Percentiles rank a stretch among this genome's conserved stretches.
Evolutionary conservation across 176 grass and related monocot species (phyloP).

Genomic region (barley (Hordeum vulgare)): DNA sequence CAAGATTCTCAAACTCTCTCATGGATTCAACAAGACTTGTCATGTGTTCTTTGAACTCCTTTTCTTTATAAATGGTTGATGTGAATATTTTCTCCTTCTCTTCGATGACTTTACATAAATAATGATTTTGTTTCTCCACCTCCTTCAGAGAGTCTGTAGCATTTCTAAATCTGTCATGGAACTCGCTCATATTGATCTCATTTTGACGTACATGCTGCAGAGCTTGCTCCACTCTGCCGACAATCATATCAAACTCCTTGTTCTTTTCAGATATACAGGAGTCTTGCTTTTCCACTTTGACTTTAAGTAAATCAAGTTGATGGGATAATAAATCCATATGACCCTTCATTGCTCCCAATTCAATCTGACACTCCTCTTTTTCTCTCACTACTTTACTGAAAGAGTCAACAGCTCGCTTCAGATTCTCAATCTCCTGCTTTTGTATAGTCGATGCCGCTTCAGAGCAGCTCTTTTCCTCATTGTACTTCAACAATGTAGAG

Average conservation of each 20-base stretch:
- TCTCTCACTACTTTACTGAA: conserved; percentile 24
- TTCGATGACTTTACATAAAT: conserved; percentile 23
- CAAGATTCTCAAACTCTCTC: conserved; percentile 25
- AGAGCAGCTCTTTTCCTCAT: conserved; percentile 3
- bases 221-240: conserved; percentile 34
- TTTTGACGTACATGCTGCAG: conserved; percentile 39
- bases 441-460: conserved; percentile 16
- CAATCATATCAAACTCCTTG: conserved; percentile 30
- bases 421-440: conserved; percentile 38
- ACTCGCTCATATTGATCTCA: conserved; percentile 21
- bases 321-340: conserved; percentile 20
- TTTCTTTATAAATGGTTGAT: conserved; percentile 34
- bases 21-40: conserved; percentile 22
- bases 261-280: conserved; percentile 28
- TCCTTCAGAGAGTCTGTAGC: conserved; percentile 25
- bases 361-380: conserved; percentile 39
- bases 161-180: conserved; percentile 20
- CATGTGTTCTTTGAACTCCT: conserved; percentile 27
- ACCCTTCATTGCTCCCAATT: conserved; percentile 22
- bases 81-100: conserved; percentile 43
- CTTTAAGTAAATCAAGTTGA: conserved; percentile 38
- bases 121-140: conserved; percentile 36
- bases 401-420: conserved; percentile 31
- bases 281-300: conserved; percentile 40
- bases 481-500: conserved; percentile 14